Conservation (phyloP, 129 eudicot genomes). For the Erigeron canadensis region DNA sequence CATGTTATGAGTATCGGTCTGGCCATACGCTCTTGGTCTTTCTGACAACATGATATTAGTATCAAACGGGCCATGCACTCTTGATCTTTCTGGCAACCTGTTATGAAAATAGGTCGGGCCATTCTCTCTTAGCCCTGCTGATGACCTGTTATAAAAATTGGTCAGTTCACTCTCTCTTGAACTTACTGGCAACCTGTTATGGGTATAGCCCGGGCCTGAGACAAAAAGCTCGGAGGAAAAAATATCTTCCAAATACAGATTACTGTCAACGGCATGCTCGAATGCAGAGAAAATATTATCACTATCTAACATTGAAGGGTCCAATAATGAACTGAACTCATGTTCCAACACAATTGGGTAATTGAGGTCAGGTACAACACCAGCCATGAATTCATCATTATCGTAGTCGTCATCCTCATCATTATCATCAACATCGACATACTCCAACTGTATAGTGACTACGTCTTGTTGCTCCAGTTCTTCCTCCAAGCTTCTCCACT, state of each 20-base stretch:
- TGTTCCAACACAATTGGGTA: conserved; percentile 24
- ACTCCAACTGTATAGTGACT: conserved; percentile 32
- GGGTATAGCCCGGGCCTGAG: neutral
- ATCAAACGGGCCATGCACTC: too few species aligned
- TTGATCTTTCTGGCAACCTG: too few species aligned
- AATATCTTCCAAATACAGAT: conserved; percentile 1
- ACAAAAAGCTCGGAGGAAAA: neutral
- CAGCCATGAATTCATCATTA: conserved; percentile 1
- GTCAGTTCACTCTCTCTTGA: conserved; percentile 20
- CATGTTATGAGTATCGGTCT: too few species aligned
- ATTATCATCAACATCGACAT: conserved; percentile 9
- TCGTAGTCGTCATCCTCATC: neutral
- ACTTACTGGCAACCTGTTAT: conserved; percentile 4
- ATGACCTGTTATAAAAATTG: neutral
- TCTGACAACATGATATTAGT: too few species aligned
- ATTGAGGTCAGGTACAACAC: conserved; percentile 1
- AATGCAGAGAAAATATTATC: conserved; percentile 9
- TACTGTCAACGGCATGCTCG: conserved; percentile 2
- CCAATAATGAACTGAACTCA: conserved; percentile 16
- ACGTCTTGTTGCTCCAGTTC: conserved; percentile 38
- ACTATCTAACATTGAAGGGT: conserved; percentile 2
- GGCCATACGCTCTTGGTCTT: too few species aligned
- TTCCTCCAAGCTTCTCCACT: conserved; percentile 43
- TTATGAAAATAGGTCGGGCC: neutral
- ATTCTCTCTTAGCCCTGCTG: conserved; percentile 19